Evolutionary conservation across 83 land plant species (phyloP).

Genomic region (Thuja plicata): DNA sequence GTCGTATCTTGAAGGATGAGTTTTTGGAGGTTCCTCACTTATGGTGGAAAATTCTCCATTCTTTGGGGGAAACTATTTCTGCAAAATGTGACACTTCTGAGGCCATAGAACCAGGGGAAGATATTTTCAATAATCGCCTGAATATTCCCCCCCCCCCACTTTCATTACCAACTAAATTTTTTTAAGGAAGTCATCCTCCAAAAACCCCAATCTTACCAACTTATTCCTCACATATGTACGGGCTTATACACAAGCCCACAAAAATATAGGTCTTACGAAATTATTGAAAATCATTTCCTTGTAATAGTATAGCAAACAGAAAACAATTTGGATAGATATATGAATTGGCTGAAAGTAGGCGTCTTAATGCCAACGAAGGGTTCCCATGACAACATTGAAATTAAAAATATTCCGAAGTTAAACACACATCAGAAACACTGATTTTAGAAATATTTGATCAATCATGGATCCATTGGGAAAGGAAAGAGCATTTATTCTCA

Average conservation of each 20-base stretch:
- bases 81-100: too few species aligned
- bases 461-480: background rate
- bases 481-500: background rate
- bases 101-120: too few species aligned
- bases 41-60: too few species aligned
- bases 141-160: too few species aligned
- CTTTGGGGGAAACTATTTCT: too few species aligned
- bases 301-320: background rate
- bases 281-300: background rate
- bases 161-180: too few species aligned
- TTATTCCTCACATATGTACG: background rate
- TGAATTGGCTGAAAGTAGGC: background rate
- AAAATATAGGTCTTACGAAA: background rate
- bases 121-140: too few species aligned
- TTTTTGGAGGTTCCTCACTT: too few species aligned
- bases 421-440: background rate
- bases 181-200: too few species aligned
- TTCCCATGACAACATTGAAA: background rate
- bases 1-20: too few species aligned
- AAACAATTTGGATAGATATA: background rate
- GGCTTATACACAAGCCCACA: background rate
- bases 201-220: too few species aligned
- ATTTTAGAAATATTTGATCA: background rate
- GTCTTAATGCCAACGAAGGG: background rate
- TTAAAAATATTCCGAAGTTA: background rate